Evolutionary conservation across 768 basidiomycete species (phyloP).

Genomic region (Auricularia auricula-judae): DNA sequence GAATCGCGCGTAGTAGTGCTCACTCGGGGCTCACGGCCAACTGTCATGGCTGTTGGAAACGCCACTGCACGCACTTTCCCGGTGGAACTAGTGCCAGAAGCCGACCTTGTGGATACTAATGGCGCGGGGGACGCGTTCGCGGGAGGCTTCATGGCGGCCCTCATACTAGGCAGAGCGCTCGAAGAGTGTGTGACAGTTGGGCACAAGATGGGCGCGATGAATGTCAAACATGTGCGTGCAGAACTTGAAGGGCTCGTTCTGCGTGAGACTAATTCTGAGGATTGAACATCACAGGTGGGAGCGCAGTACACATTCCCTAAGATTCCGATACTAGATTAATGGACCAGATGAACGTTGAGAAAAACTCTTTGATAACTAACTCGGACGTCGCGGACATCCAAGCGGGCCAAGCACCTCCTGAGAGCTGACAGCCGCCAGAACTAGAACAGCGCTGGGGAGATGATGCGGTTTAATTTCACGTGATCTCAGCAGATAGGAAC

Average conservation of each 20-base stretch:
- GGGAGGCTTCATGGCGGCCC: constrained; percentile 87
- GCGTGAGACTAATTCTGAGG: too few species aligned
- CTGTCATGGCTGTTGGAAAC: constrained; percentile 28
- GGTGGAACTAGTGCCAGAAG: constrained; percentile 24
- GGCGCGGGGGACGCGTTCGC: constrained; percentile 97
- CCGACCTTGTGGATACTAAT: constrained; percentile 88
- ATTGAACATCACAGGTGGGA: constrained; percentile 10
- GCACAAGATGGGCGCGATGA: constrained; percentile 78
- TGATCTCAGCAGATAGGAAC: too few species aligned
- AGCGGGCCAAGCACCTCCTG: too few species aligned
- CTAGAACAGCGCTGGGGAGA: too few species aligned
- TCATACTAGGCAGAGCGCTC: constrained; percentile 63
- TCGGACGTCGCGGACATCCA: too few species aligned
- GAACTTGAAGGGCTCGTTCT: not conserved
- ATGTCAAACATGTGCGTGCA: constrained; percentile 56
- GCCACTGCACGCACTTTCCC: constrained; percentile 12
- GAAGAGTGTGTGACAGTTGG: constrained; percentile 75
- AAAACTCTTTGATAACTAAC: too few species aligned
- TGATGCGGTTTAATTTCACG: too few species aligned
- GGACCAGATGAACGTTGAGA: too few species aligned
- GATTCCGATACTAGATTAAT: not conserved
- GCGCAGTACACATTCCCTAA: constrained; percentile 17
- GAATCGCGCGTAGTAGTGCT: constrained; percentile 66
- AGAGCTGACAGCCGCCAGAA: too few species aligned
- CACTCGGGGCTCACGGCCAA: constrained; percentile 34